Evolutionary conservation across 345 rosid species (phyloP).

Genomic region (Camelina hispida): DNA sequence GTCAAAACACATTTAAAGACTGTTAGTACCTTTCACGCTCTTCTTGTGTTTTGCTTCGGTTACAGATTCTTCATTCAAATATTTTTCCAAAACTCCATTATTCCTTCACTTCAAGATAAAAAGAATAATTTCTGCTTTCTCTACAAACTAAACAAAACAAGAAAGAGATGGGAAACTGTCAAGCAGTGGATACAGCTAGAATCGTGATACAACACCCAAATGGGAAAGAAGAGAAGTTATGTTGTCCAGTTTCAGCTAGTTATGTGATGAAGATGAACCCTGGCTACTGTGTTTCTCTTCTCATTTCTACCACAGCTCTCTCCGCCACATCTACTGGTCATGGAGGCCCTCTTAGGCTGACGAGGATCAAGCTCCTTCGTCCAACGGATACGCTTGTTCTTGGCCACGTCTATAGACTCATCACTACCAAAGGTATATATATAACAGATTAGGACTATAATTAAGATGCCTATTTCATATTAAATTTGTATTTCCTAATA

Average conservation of each 20-base stretch:
- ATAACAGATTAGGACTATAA: background rate
- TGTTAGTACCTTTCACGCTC: constrained; percentile 21
- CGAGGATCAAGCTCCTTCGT: constrained; percentile 90
- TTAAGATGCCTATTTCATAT: background rate
- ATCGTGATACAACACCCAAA: constrained; percentile 77
- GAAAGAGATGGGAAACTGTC: constrained; percentile 85
- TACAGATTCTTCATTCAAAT: constrained; percentile 1
- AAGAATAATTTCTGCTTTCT: background rate
- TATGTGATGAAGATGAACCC: constrained; percentile 87
- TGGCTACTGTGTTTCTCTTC: constrained; percentile 92
- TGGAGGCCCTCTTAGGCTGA: constrained; percentile 60
- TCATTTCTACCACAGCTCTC: constrained; percentile 72
- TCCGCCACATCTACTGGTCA: constrained; percentile 33
- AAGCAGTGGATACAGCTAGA: constrained; percentile 81
- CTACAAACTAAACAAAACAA: background rate
- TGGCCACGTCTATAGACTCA: constrained; percentile 86
- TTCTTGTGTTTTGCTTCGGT: constrained; percentile 37
- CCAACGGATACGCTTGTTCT: constrained; percentile 80
- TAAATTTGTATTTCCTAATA: background rate
- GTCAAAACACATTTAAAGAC: constrained; percentile 20
- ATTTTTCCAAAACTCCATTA: background rate
- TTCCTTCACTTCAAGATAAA: background rate
- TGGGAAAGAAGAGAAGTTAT: constrained; percentile 72
- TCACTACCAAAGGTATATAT: constrained; percentile 66
- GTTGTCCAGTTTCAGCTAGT: constrained; percentile 64